These are phyloP conservation scores for Rosa hybrid DNA, from an alignment of 331 rosid genomes.

Conservation along the genomic window DNA sequence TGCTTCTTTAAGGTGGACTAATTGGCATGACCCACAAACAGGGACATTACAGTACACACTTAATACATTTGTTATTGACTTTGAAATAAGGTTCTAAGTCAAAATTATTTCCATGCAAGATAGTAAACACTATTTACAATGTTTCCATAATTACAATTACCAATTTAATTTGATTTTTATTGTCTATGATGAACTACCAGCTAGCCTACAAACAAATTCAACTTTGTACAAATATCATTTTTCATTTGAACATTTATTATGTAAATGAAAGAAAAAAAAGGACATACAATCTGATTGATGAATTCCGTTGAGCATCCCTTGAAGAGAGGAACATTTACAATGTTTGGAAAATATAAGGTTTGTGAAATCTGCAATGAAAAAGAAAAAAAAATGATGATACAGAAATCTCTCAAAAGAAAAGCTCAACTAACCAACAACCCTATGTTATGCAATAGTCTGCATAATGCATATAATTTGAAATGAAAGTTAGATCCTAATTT, in stretches of 20 bases:
- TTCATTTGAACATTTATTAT: background rate
- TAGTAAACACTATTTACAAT: background rate
- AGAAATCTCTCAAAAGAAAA: background rate
- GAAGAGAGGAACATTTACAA: slow-evolving; percentile 67
- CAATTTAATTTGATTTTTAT: background rate
- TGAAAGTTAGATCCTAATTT: background rate
- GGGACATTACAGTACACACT: background rate
- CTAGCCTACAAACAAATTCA: background rate
- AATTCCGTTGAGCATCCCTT: slow-evolving; percentile 83
- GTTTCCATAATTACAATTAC: background rate
- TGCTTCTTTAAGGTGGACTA: background rate
- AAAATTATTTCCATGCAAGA: background rate
- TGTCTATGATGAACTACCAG: background rate
- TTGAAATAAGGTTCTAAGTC: background rate
- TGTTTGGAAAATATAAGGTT: slow-evolving; percentile 64
- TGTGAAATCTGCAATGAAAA: slow-evolving; percentile 72
- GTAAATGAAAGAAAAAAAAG: background rate
- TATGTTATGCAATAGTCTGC: background rate
- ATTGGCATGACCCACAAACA: background rate
- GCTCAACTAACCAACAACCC: background rate
- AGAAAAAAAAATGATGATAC: slow-evolving; percentile 11
- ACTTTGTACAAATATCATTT: background rate
- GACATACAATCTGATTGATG: slow-evolving; percentile 90
- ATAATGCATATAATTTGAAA: background rate
- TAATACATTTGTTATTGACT: background rate